Conservation (phyloP, 1,284 basidiomycete genomes). For the Ceratorhiza oryzae-sativae region DNA sequence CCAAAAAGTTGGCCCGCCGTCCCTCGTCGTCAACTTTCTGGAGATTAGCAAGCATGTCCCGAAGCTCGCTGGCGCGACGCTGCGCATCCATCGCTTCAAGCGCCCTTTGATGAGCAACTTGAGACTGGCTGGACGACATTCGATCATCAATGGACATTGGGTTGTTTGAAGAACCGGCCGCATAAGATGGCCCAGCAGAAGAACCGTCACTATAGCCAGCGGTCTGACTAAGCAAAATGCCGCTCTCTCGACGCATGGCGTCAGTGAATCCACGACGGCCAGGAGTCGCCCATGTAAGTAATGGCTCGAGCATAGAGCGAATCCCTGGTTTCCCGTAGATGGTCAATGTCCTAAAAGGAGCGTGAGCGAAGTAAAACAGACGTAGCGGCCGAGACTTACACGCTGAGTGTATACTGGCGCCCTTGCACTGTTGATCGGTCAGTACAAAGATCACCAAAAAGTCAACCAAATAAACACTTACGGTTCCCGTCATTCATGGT, state of each 20-base stretch:
- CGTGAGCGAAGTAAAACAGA: constrained; percentile 26
- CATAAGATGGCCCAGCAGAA: constrained; percentile 36
- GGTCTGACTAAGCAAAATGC: constrained; percentile 14
- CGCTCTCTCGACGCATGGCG: constrained; percentile 45
- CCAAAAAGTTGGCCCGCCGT: constrained; percentile 71
- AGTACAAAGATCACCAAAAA: constrained; percentile 9
- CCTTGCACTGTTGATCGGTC: constrained; percentile 25
- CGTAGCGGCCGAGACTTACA: constrained; percentile 28
- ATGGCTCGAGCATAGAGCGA: constrained; percentile 66
- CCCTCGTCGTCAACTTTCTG: constrained; percentile 80
- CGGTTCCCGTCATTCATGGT: constrained; percentile 68
- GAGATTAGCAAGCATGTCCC: constrained; percentile 66
- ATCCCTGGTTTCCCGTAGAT: constrained; percentile 69
- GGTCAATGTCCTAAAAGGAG: constrained; percentile 62
- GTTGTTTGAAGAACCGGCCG: constrained; percentile 41
- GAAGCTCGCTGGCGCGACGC: constrained; percentile 66
- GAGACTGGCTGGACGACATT: constrained; percentile 43
- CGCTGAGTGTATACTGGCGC: constrained; percentile 1
- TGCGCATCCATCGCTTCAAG: constrained; percentile 59
- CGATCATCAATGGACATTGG: constrained; percentile 33
- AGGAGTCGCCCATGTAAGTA: constrained; percentile 77
- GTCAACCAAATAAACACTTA: constrained; percentile 52
- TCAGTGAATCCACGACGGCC: constrained; percentile 58
- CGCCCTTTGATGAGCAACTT: constrained; percentile 43
- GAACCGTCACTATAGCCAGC: constrained; percentile 40